These are phyloP conservation scores for Vanrija sp. DNA, from an alignment of 1,284 basidiomycete species.

Conservation along the genomic window DNA sequence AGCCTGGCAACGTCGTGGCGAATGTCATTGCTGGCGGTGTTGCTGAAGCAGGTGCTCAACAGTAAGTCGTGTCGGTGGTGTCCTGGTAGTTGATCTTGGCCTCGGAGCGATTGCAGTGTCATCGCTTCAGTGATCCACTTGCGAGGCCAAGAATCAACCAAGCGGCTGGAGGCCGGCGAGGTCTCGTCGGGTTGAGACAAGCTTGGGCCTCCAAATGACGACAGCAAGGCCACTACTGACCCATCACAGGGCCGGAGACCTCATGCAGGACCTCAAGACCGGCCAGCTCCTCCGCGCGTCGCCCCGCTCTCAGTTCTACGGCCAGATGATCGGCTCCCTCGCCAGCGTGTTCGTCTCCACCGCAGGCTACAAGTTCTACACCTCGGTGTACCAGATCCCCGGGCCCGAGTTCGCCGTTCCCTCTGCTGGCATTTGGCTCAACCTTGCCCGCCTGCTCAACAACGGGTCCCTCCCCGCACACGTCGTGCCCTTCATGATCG, in stretches of 20 bases:
- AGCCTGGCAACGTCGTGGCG: conserved; percentile 89
- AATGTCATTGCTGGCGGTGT: conserved; percentile 96
- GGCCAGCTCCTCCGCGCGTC: conserved; percentile 84
- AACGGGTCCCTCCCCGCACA: conserved; percentile 76
- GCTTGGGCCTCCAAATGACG: too few species aligned
- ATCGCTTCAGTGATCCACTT: too few species aligned
- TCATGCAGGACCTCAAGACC: conserved; percentile 98
- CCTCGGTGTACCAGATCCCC: conserved; percentile 67
- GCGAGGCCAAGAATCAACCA: too few species aligned
- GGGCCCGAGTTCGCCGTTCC: conserved; percentile 91
- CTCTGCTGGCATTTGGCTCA: conserved; percentile 75
- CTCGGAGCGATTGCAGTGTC: too few species aligned
- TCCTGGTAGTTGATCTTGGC: background rate
- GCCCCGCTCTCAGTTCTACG: conserved; percentile 80
- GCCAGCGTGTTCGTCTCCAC: conserved; percentile 84
- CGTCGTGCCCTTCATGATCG: conserved; percentile 73
- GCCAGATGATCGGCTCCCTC: conserved; percentile 80
- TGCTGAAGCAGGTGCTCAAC: conserved; percentile 91
- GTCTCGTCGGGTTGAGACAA: background rate
- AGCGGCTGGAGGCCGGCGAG: too few species aligned
- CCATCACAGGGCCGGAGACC: conserved; percentile 72
- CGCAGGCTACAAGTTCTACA: conserved; percentile 83
- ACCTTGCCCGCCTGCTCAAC: conserved; percentile 77
- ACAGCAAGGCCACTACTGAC: background rate
- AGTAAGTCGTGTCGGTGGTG: conserved; percentile 54